These are phyloP conservation scores for Populus alba DNA, from an alignment of 345 rosid species.

Conservation along the genomic window DNA sequence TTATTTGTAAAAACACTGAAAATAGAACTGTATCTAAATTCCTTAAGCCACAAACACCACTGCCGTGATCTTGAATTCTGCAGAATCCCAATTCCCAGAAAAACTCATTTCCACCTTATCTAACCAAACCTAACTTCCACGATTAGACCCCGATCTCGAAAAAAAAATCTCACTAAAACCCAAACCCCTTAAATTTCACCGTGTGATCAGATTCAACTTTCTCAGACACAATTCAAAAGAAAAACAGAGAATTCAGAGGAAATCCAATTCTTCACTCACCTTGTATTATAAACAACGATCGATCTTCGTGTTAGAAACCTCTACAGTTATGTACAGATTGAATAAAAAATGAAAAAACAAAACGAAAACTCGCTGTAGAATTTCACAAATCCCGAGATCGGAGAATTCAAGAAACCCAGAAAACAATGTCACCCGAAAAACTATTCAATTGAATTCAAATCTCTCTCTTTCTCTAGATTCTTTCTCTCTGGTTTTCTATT, in stretches of 20 bases:
- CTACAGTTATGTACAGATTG: neutral
- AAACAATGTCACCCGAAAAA: neutral
- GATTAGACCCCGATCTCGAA: constrained; percentile 43
- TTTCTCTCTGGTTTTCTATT: neutral
- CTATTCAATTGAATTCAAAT: neutral
- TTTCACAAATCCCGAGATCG: neutral
- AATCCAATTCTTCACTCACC: constrained; percentile 7
- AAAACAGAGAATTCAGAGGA: neutral
- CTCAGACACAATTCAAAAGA: neutral
- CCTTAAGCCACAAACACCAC: neutral
- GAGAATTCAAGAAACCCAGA: constrained; percentile 5
- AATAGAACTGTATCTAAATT: constrained; percentile 1
- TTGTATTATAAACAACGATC: neutral
- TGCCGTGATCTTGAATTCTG: neutral
- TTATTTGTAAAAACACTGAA: neutral
- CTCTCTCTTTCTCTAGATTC: constrained; percentile 10
- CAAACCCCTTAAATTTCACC: constrained; percentile 7
- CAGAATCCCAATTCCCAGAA: neutral
- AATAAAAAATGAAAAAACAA: neutral
- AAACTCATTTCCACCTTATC: constrained; percentile 2
- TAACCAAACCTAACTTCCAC: constrained; percentile 3
- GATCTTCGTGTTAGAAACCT: constrained; percentile 3
- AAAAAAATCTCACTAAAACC: constrained; percentile 3
- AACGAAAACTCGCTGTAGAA: neutral
- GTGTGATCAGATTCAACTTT: constrained; percentile 18